These are phyloP conservation scores for Nakaseomyces sp. DNA, from an alignment of 1,139 yeast genomes.

Conservation along the genomic window DNA sequence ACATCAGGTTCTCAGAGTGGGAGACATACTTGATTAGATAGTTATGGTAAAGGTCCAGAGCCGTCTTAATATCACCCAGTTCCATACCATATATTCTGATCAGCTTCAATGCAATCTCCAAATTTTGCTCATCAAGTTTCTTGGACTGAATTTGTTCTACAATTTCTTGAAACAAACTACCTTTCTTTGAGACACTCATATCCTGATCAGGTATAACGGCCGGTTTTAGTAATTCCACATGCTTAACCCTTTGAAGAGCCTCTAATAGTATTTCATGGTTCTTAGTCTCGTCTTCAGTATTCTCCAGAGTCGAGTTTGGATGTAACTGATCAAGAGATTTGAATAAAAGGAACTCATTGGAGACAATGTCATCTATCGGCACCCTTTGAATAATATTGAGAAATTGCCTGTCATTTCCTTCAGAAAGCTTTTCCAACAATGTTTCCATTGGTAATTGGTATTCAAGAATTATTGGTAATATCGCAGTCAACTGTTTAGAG, in stretches of 20 bases:
- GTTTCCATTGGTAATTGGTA: slow-evolving; percentile 10
- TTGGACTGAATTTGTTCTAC: slow-evolving; percentile 11
- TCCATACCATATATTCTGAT: slow-evolving; percentile 37
- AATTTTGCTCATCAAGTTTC: slow-evolving; percentile 11
- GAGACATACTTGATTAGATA: slow-evolving; percentile 37
- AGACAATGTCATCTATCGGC: slow-evolving; percentile 11
- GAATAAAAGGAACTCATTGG: slow-evolving; percentile 10
- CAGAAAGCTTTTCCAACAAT: slow-evolving; percentile 11
- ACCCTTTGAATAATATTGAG: slow-evolving; percentile 10
- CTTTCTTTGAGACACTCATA: neutral
- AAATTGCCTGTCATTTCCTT: slow-evolving; percentile 14
- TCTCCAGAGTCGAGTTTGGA: slow-evolving; percentile 7
- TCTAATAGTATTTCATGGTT: slow-evolving; percentile 6
- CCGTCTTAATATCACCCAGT: slow-evolving; percentile 33
- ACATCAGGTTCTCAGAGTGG: slow-evolving; percentile 33
- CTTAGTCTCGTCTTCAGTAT: slow-evolving; percentile 14
- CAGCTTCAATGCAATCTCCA: slow-evolving; percentile 15
- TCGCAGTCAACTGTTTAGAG: slow-evolving; percentile 13
- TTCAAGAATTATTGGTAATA: slow-evolving; percentile 14
- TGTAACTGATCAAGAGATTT: slow-evolving; percentile 13
- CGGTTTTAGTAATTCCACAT: neutral
- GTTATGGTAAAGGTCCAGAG: slow-evolving; percentile 41
- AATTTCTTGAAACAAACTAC: slow-evolving; percentile 9
- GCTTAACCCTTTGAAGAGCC: neutral
- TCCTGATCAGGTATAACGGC: neutral